phyloP scores from a whole-genome alignment of 2,329 filamentous ascomycete genomes.

The Myriangium duriaei region DNA sequence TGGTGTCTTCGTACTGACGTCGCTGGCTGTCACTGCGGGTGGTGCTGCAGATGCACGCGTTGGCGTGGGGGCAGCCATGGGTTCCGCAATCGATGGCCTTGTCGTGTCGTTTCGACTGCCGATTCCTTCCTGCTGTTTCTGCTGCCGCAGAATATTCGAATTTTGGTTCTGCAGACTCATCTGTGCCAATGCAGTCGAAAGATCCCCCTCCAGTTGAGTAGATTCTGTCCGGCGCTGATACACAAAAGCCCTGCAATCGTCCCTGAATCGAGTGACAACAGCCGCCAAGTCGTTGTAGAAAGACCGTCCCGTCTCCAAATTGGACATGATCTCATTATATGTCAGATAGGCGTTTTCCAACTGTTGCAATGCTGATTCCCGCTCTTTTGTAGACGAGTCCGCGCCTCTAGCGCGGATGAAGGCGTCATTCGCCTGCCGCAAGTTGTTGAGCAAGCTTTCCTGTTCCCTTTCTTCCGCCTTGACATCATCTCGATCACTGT shows the following conservation, averaged over 20 bases:
- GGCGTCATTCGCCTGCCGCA: conserved; percentile 63
- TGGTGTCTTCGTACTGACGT: conserved; percentile 15
- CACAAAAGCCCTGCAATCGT: conserved; percentile 66
- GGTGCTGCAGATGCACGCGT: conserved; percentile 23
- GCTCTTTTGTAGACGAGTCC: conserved; percentile 55
- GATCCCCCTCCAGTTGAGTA: conserved; percentile 57
- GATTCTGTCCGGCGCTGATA: conserved; percentile 73
- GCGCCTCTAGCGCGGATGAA: conserved; percentile 62
- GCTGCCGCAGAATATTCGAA: conserved; percentile 31
- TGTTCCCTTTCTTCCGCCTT: conserved; percentile 69
- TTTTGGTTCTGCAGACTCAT: conserved; percentile 37
- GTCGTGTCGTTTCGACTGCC: conserved; percentile 7
- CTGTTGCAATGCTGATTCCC: conserved; percentile 74
- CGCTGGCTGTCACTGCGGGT: conserved; percentile 10
- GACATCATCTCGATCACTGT: conserved; percentile 58
- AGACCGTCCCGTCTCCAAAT: conserved; percentile 80
- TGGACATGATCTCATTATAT: conserved; percentile 90
- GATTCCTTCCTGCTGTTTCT: conserved; percentile 27
- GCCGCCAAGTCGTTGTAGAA: conserved; percentile 95
- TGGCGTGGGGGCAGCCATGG: conserved; percentile 45
- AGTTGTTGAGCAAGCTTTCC: conserved; percentile 52
- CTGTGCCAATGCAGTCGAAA: conserved; percentile 47
- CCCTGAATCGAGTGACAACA: conserved; percentile 74
- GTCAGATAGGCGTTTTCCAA: conserved; percentile 87
- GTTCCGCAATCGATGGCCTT: conserved; percentile 35